Percentiles rank a stretch among this genome's conserved stretches.
phyloP scores from a whole-genome alignment of 768 basidiomycete species.

The Lactifluus piperatus region DNA sequence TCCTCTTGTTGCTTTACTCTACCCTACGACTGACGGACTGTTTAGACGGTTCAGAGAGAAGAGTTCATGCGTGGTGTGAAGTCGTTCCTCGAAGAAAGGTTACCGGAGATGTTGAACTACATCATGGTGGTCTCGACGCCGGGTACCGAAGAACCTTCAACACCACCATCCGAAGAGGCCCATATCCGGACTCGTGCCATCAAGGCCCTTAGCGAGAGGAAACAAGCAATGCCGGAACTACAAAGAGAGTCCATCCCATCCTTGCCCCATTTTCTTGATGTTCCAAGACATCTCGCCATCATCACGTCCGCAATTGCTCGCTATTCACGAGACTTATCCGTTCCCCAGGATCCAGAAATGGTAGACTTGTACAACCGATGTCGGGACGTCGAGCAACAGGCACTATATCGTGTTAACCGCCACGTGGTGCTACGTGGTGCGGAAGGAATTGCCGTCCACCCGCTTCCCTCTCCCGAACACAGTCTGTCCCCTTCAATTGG shows the following conservation, averaged over 20 bases:
- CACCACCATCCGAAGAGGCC: constrained; percentile 24
- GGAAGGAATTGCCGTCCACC: not conserved
- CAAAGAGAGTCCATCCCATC: constrained; percentile 63
- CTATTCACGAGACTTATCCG: constrained; percentile 29
- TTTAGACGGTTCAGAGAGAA: constrained; percentile 61
- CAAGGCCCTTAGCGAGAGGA: constrained; percentile 50
- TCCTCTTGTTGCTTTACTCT: too few species aligned
- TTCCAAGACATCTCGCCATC: constrained; percentile 69
- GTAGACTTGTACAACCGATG: constrained; percentile 53
- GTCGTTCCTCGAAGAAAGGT: constrained; percentile 57
- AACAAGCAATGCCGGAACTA: constrained; percentile 44
- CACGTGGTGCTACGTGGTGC: not conserved
- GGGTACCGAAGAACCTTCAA: constrained; percentile 22
- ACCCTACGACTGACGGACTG: not conserved
- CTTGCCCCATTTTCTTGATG: constrained; percentile 67
- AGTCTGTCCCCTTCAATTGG: not conserved
- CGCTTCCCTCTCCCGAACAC: not conserved
- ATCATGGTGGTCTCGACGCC: constrained; percentile 63
- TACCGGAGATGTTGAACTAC: constrained; percentile 72
- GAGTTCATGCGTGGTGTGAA: constrained; percentile 75
- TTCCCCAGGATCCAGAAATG: constrained; percentile 32
- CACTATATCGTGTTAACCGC: constrained; percentile 56
- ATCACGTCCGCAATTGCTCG: constrained; percentile 72
- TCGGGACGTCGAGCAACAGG: constrained; percentile 62
- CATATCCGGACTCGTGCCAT: constrained; percentile 35